Evolutionary conservation across 1,284 basidiomycete genomes (phyloP).

Genomic region (Bjerkandera adusta): DNA sequence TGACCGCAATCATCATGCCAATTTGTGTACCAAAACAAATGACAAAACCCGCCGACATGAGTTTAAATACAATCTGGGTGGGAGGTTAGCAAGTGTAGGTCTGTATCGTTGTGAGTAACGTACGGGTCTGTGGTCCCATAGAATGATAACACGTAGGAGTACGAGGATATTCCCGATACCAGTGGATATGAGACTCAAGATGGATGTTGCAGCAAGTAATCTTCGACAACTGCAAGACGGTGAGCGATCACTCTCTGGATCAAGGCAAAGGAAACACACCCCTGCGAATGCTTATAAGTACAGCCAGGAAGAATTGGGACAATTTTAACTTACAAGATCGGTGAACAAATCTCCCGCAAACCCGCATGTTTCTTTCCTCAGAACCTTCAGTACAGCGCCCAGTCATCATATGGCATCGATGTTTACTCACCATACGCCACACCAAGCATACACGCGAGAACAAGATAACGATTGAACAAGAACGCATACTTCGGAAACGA

Average conservation of each 20-base stretch:
- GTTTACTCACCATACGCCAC: conserved; percentile 13
- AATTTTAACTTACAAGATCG: conserved; percentile 19
- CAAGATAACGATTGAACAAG: conserved; percentile 19
- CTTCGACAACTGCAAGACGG: conserved; percentile 29
- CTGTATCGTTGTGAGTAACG: too few relatives aligned
- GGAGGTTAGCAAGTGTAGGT: neutral
- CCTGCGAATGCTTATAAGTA: neutral
- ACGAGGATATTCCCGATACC: conserved; percentile 30
- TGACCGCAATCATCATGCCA: conserved; percentile 22
- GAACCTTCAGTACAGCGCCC: neutral
- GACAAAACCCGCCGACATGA: conserved; percentile 25
- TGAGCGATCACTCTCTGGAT: too few relatives aligned
- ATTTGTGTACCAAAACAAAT: conserved; percentile 26
- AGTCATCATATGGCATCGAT: neutral
- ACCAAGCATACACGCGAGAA: conserved; percentile 10
- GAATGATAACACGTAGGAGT: conserved; percentile 28
- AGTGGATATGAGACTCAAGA: conserved; percentile 26
- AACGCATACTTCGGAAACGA: conserved; percentile 21
- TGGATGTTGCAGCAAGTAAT: conserved; percentile 24
- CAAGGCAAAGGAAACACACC: too few relatives aligned
- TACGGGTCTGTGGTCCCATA: conserved; percentile 31
- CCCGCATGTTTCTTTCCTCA: conserved; percentile 30
- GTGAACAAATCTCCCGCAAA: conserved; percentile 22
- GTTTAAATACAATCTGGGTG: conserved; percentile 23
- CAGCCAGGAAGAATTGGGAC: neutral